Base-by-base conservation (phyloP, 169 alveolate genomes). In the Babesia bigemina region DNA sequence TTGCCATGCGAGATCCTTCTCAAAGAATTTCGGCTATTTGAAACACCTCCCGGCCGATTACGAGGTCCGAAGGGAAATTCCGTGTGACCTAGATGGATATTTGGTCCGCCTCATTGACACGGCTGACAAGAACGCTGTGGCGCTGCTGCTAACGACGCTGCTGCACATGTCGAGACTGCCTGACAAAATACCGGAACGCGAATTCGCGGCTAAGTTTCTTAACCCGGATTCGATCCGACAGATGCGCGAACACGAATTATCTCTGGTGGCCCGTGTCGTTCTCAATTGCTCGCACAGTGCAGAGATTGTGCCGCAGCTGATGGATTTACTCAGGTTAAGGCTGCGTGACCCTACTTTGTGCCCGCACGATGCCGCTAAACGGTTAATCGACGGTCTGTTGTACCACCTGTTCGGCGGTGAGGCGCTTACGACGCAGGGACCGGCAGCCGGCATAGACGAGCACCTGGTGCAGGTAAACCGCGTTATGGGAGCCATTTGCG, bases 361-460 rank as follows among this genome's bases (percentile, higher is more conserved):
- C 13, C 26, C 74, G 17, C 16, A 19, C 12, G 33, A 12, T 8
- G 39, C 62, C 2, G 60, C 62, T 10, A 29, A 24, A 24, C 47
- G 10, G n/a, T 39, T 65, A 2, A n/a, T 65, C 19, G 50, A 16
- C 14, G 62, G 14, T 2, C 3, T 65, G 62, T 9, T 47, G 1
- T 29, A 48, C 61, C 74, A 65, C 74, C 29, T 65, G 28, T 57
- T 24, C n/a, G 65, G 47, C 44, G 17, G 13, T 11, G 22, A 26
- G 13, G 28, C 1, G 57, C n/a, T 22, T 22, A 14, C 33, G 0
- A 11, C 12, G 33, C 17, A 45, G 39, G 74, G 33, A 22, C 16
- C 17, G 2, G 59, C 44, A 9, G 33, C 36, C 13, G 76, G 76
- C 0, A 67, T 67, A 11, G 76, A 67, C 29, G 76, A 67, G n/a